Evolutionary conservation across 257 asterid genomes (phyloP).

Genomic region (Rehmannia glutinosa): DNA sequence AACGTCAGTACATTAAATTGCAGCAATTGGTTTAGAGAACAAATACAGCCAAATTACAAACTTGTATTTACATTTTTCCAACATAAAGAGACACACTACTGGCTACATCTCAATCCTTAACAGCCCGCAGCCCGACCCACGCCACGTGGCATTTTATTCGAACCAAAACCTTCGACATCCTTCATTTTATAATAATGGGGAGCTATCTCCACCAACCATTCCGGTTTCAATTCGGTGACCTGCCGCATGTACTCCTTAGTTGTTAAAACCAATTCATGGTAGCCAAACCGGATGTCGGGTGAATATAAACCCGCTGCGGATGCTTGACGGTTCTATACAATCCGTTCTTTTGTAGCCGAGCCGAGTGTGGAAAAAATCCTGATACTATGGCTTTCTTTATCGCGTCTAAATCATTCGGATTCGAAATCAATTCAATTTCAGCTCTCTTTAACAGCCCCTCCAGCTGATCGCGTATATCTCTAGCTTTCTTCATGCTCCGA

Average conservation of each 20-base stretch:
- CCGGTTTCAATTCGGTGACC: too few relatives aligned
- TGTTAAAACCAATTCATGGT: slow-evolving; percentile 88
- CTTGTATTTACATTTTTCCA: too few relatives aligned
- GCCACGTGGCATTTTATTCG: too few relatives aligned
- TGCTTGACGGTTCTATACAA: slow-evolving; percentile 78
- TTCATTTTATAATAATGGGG: too few relatives aligned
- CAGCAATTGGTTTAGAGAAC: too few relatives aligned
- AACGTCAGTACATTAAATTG: too few relatives aligned
- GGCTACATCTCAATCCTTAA: too few relatives aligned
- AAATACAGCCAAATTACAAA: too few relatives aligned
- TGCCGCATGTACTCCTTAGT: slow-evolving; percentile 96
- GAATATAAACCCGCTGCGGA: slow-evolving; percentile 83
- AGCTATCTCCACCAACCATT: too few relatives aligned
- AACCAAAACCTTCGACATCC: too few relatives aligned
- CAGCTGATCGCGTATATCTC: slow-evolving; percentile 93
- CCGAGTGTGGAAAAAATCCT: slow-evolving; percentile 85
- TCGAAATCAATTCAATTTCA: slow-evolving; percentile 67
- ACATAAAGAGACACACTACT: too few relatives aligned
- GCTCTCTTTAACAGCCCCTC: slow-evolving; percentile 87
- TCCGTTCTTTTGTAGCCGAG: slow-evolving; percentile 79
- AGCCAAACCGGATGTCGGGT: slow-evolving; percentile 93
- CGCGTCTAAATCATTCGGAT: slow-evolving; percentile 54
- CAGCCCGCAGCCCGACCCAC: too few relatives aligned
- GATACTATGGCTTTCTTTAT: slow-evolving; percentile 76
- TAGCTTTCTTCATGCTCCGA: slow-evolving; percentile 91